A percentile compares a stretch with the other conserved stretches of the same genome.
Conservation (phyloP, 192 early-diverging fungal genomes). For the Endogone sp. region DNA sequence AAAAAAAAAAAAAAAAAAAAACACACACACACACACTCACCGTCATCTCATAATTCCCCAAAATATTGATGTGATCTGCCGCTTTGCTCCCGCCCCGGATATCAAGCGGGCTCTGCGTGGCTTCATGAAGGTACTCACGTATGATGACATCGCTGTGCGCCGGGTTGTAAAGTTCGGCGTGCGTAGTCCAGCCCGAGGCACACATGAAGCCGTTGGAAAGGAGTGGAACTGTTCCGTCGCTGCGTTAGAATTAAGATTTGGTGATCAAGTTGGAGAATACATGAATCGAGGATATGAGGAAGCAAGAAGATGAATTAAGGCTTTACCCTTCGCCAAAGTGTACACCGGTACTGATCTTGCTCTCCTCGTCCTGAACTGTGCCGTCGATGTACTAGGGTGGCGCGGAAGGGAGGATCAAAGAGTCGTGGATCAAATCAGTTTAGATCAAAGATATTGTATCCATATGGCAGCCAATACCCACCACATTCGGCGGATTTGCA, state of each 20-base stretch:
- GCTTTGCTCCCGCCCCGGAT: conserved; percentile 72
- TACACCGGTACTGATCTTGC: conserved; percentile 64
- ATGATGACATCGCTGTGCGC: conserved; percentile 63
- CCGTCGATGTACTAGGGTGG: conserved; percentile 46
- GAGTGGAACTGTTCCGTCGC: conserved; percentile 87
- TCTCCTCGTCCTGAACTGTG: conserved; percentile 46
- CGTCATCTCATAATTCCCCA: conserved; percentile 74
- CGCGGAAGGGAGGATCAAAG: conserved; percentile 12
- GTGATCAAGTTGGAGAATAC: neutral
- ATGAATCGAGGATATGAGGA: neutral
- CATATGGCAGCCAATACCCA: neutral
- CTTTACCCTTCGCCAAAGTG: conserved; percentile 62
- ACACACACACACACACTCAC: conserved; percentile 13
- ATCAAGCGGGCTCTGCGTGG: conserved; percentile 52
- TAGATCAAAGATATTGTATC: too few species aligned
- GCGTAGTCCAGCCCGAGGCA: conserved; percentile 72
- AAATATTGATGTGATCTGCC: conserved; percentile 83
- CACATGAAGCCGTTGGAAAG: conserved; percentile 90
- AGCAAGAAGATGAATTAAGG: neutral
- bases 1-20: neutral
- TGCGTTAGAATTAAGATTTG: conserved; percentile 16
- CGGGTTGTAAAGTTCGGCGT: conserved; percentile 73
- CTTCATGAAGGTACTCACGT: conserved; percentile 64
- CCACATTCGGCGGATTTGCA: conserved; percentile 16
- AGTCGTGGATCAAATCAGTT: too few species aligned